A percentile compares a stretch with the other conserved stretches of the same genome.
These are phyloP conservation scores for Amylocystis lapponica DNA, from an alignment of 768 basidiomycete species.

Conservation along the genomic window DNA sequence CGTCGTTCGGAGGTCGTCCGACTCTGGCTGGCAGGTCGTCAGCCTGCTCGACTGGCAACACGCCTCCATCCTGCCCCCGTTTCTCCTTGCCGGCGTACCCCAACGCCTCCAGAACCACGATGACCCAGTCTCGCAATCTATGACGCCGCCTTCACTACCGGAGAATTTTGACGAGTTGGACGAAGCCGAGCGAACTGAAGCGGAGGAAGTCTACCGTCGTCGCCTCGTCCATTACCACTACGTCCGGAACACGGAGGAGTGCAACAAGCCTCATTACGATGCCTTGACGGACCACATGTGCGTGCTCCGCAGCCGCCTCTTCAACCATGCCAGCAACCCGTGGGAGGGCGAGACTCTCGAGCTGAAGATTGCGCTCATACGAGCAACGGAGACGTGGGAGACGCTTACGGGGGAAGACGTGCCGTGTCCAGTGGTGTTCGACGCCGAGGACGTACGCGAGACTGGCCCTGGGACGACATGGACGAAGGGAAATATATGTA, in stretches of 20 bases:
- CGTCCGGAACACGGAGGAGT: conserved; percentile 36
- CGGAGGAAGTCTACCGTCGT: conserved; percentile 33
- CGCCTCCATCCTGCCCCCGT: conserved; percentile 44
- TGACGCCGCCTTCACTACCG: conserved; percentile 39
- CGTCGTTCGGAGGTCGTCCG: conserved; percentile 40
- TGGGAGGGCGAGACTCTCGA: conserved; percentile 48
- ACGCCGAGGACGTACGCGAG: conserved; percentile 35
- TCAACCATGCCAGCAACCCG: conserved; percentile 34
- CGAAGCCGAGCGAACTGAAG: conserved; percentile 28
- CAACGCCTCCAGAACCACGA: conserved; percentile 40
- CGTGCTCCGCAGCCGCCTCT: conserved; percentile 36
- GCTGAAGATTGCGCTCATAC: conserved; percentile 41
- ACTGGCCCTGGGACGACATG: conserved; percentile 47
- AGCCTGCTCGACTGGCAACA: conserved; percentile 32
- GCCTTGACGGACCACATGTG: conserved; percentile 33
- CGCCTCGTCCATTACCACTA: conserved; percentile 49
- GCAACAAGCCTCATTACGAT: conserved; percentile 38
- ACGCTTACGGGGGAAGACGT: conserved; percentile 12
- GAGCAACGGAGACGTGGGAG: conserved; percentile 19
- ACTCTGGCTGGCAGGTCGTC: conserved; percentile 34
- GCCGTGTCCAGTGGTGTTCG: conserved; percentile 23
- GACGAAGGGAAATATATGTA: conserved; percentile 41
- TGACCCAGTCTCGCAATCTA: conserved; percentile 33
- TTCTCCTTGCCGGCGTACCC: conserved; percentile 44
- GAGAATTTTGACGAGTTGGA: conserved; percentile 36